Percentiles rank a stretch among this genome's conserved stretches.
These are phyloP conservation scores for Pseudogymnoascus sp. DNA, from an alignment of 2,329 filamentous ascomycete genomes.

Conservation along the genomic window DNA sequence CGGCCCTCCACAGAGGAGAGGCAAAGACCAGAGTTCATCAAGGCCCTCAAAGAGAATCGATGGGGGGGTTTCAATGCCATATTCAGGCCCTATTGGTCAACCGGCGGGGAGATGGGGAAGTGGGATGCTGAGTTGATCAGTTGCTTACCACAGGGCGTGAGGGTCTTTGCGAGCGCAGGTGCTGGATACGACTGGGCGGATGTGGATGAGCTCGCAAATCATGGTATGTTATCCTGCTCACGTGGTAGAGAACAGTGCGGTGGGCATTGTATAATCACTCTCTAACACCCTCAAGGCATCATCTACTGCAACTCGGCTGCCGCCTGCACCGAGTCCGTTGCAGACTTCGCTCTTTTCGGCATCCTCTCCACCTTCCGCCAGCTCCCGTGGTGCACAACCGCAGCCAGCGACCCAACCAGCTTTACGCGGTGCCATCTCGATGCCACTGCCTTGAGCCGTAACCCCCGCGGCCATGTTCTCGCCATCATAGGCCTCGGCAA, in stretches of 20 bases:
- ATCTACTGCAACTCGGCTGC: constrained; percentile 65
- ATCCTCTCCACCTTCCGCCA: constrained; percentile 62
- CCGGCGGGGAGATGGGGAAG: constrained; percentile 55
- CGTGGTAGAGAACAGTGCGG: background rate
- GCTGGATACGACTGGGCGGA: constrained; percentile 58
- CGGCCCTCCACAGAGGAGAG: constrained; percentile 43
- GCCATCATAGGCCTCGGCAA: constrained; percentile 64
- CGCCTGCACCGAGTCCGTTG: constrained; percentile 63
- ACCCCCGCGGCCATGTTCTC: constrained; percentile 51
- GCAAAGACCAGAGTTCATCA: constrained; percentile 39
- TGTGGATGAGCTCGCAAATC: constrained; percentile 49
- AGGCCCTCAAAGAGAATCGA: constrained; percentile 39
- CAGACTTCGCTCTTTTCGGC: constrained; percentile 61
- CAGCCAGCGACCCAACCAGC: constrained; percentile 16
- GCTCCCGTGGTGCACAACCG: constrained; percentile 45
- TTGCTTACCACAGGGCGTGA: constrained; percentile 42
- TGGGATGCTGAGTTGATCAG: constrained; percentile 52
- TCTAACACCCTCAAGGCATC: constrained; percentile 33
- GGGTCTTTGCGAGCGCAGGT: constrained; percentile 50
- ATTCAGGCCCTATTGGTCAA: constrained; percentile 55
- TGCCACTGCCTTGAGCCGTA: constrained; percentile 51
- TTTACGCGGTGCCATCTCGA: constrained; percentile 53
- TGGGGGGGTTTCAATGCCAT: constrained; percentile 46
- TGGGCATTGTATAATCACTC: background rate
- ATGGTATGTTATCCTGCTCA: constrained; percentile 28